These are phyloP conservation scores for Eucalyptus sideroxylon DNA, from an alignment of 345 rosid species.

Conservation along the genomic window DNA sequence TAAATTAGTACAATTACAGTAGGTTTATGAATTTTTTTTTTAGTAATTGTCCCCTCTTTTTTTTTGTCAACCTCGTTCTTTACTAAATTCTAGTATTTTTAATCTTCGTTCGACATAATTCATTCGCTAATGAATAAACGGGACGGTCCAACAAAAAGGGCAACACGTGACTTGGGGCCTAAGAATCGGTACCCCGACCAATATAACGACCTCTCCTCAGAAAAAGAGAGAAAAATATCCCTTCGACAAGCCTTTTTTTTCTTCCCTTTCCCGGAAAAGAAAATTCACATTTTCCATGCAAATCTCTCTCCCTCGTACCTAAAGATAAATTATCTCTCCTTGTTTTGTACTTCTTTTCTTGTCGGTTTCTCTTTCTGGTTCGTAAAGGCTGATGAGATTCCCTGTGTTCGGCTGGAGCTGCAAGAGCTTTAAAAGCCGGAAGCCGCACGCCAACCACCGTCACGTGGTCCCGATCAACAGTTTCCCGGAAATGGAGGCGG, in stretches of 20 bases:
- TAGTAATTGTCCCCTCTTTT: background rate
- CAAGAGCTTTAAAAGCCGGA: background rate
- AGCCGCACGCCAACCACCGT: background rate
- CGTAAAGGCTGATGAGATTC: background rate
- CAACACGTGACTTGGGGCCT: background rate
- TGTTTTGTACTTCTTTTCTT: background rate
- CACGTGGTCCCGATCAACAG: background rate
- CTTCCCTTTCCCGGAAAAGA: background rate
- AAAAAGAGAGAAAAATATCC: background rate
- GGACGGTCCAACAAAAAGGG: background rate
- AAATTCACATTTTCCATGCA: background rate
- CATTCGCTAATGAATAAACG: background rate
- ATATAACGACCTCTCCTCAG: background rate
- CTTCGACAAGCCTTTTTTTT: background rate
- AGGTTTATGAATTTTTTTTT: background rate
- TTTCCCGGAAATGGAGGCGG: background rate
- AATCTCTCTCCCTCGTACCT: background rate
- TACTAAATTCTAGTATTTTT: background rate
- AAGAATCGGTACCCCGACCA: background rate
- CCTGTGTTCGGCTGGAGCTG: background rate
- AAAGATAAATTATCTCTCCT: background rate
- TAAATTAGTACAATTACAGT: fast-evolving
- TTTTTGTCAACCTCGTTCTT: background rate
- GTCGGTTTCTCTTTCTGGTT: background rate
- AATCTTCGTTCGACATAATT: background rate